Conservation (phyloP, 148 eudicot genomes). For the Selenicereus undatus region DNA sequence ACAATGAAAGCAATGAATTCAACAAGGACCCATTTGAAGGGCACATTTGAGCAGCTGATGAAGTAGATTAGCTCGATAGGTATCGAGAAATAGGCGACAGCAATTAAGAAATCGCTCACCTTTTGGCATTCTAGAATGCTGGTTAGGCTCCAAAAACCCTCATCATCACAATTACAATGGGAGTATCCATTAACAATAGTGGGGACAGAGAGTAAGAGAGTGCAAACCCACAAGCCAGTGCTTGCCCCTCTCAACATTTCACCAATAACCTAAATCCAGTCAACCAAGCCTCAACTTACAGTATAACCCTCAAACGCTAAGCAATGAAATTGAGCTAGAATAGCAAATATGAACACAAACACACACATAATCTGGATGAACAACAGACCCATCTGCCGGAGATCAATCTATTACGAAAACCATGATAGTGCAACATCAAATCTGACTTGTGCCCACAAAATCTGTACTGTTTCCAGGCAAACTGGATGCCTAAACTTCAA, state of each 20-base stretch:
- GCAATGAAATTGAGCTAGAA: conserved; percentile 2
- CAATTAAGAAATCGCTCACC: conserved; percentile 52
- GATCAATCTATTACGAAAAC: conserved; percentile 3
- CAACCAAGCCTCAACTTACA: background rate
- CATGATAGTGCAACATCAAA: conserved; percentile 2
- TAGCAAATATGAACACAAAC: background rate
- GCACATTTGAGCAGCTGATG: conserved; percentile 79
- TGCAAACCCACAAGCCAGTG: conserved; percentile 29
- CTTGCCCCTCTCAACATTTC: conserved; percentile 33
- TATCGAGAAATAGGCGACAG: conserved; percentile 85
- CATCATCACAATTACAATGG: conserved; percentile 48
- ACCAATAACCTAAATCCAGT: conserved; percentile 15
- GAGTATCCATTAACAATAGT: conserved; percentile 32
- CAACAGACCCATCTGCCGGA: background rate
- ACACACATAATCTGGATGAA: background rate
- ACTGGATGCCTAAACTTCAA: conserved; percentile 1
- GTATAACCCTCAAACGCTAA: conserved; percentile 11
- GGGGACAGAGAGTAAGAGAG: conserved; percentile 24
- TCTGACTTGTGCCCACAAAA: background rate
- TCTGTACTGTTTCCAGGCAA: conserved; percentile 1
- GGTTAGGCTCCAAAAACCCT: conserved; percentile 44
- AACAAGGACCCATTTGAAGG: conserved; percentile 90
- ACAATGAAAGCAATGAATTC: conserved; percentile 88
- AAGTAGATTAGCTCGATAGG: conserved; percentile 89
- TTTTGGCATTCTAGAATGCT: conserved; percentile 45